Evolutionary conservation across 257 asterid species (phyloP), one percentile per base, ranked within the genome.

Genomic region (Buddleja alternifolia): DNA sequence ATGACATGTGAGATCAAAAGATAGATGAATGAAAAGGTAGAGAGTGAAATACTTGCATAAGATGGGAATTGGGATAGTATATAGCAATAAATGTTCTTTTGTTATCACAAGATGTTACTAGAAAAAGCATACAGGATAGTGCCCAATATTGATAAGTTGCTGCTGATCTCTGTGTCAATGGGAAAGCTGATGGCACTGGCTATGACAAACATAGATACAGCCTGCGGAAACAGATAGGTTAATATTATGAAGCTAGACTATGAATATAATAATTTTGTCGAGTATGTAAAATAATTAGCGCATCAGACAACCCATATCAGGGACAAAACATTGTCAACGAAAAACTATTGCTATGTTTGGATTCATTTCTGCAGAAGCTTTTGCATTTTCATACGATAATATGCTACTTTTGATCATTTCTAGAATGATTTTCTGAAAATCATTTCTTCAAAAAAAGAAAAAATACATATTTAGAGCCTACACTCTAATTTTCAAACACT

Each of bases 91-190:
- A 48, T 15, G 40, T 7, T 24, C 24, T 34, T 70, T 17, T 59
- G 17, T 47, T 21, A 44, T 67, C 48, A 52, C 65, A 25, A 37
- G 47, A 34, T 41, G 65, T 29, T 57, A 14, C 48, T 41, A 19
- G 45, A 69, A 66, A 57, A 66, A 39, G 48, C 86, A 40, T 89
- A 91, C 96, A 74, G 51, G 72, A 86, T 52, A 20, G 92, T 91
- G 73, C 97, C 97, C 56, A 88, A 50, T 64, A 89, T 81, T 36
- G 95, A 84, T 53, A 92, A 77, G 78, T 69, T 81, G 83, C 63
- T 79, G 70, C 83, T 75, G 53, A 85, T 73, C 67, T 80, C 95
- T 36, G 69, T 44, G 66, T 79, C 87, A 36, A 81, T 14, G 8
- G 95, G 86, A 70, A 87, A 75, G 82, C 77, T 75, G 84, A 81